Percentiles rank a stretch among this genome's conserved stretches.
Evolutionary conservation across 805 yeast species (phyloP).

Genomic region (Hanseniaspora meyeri): DNA sequence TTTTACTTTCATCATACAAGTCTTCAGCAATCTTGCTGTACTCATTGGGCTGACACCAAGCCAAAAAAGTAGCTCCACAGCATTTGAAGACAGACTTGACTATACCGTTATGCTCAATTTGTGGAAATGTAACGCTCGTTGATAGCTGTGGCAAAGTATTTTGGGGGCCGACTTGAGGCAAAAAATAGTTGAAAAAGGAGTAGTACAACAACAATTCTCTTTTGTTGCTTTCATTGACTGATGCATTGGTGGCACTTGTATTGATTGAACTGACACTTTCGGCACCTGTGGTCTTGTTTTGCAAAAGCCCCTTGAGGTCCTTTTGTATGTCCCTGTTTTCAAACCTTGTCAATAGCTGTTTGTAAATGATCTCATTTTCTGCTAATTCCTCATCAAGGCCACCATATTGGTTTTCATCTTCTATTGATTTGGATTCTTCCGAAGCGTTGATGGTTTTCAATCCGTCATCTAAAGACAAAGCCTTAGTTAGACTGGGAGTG

Average conservation of each 20-base stretch:
- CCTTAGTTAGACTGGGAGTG: background rate
- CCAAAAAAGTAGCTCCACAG: constrained; percentile 20
- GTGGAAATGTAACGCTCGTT: constrained; percentile 18
- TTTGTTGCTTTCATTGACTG: constrained; percentile 12
- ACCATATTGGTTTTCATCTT: background rate
- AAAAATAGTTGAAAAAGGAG: constrained; percentile 17
- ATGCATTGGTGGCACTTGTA: background rate
- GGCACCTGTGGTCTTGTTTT: constrained; percentile 13
- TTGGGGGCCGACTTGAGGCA: constrained; percentile 20
- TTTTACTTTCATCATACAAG: constrained; percentile 17
- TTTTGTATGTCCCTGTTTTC: constrained; percentile 12
- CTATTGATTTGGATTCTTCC: background rate
- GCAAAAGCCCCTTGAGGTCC: constrained; percentile 13
- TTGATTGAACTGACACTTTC: constrained; percentile 7
- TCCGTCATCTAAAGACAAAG: background rate
- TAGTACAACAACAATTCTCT: constrained; percentile 17
- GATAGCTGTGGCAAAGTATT: constrained; percentile 18
- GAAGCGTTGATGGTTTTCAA: background rate
- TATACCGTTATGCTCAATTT: constrained; percentile 16
- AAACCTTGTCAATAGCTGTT: constrained; percentile 7
- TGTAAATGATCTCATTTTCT: constrained; percentile 5
- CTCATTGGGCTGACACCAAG: constrained; percentile 19
- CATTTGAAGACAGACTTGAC: constrained; percentile 18
- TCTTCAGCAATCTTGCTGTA: constrained; percentile 16
- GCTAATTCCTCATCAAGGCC: constrained; percentile 11